Evolutionary conservation across 1,284 basidiomycete species (phyloP), one percentile per base, ranked within the genome.

Genomic region (Malassezia yamatoensis): DNA sequence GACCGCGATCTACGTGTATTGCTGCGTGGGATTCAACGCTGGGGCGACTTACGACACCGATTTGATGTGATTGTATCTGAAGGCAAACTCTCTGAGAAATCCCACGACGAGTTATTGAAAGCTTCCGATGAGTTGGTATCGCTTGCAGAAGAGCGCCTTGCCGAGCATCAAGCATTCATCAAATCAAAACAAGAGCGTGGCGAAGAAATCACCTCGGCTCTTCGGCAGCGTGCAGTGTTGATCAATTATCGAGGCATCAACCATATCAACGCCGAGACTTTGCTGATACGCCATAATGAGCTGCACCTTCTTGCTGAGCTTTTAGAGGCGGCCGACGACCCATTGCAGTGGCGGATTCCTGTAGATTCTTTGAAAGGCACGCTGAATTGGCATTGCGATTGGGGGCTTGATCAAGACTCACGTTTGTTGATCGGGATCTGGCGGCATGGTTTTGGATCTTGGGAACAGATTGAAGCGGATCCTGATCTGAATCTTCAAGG

Each of bases 221-320:
- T 70, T 24, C 89, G 90, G 78, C 88, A 87, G 80, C 96, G 96
- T 76, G 94, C 93, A 0, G 88, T 96, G 47, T 81, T 96, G 39
- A 86, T 96, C 64, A 84, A 85, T 13, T 96, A 86, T 79, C 83
- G 87, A 57, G 85, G 85, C 51, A 89, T 96, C 53, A 81, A 85
- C 54, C 89, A 88, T 67, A 90, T 98, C 80, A 99, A 99, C 74
- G 94, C 94, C 16, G 93, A 96, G 76, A 98, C 94, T 0, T 86
- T 96, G 38, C 81, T 96, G 49, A 88, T 87, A 16, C 83, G 94
- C 36, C 81, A 88, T 75, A 85, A 87, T 49, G 91, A 96, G 75
- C 82, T 99, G 52, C 85, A 85, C 58, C 86, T 96, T 39, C 80
- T 98, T 34, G 88, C 85, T 76, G 84, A 87, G 70, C 64, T 69